phyloP scores from a whole-genome alignment of 2,329 filamentous ascomycete species.

The Exophiala oligosperma region DNA sequence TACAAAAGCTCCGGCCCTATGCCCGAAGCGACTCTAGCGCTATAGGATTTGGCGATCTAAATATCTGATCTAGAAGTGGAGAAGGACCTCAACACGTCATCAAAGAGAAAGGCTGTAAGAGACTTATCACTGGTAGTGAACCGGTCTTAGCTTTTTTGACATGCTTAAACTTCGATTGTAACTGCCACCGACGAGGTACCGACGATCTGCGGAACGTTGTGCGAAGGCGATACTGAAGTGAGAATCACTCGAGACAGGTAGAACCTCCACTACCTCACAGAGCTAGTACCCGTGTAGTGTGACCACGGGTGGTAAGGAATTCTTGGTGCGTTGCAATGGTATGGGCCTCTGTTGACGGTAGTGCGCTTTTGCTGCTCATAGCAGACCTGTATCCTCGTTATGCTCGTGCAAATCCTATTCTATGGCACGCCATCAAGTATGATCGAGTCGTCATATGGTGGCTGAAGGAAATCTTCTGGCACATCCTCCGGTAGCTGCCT shows the following conservation, averaged over 20 bases:
- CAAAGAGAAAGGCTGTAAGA: not conserved
- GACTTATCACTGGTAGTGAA: not conserved
- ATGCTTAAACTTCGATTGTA: not conserved
- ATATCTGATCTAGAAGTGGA: not conserved
- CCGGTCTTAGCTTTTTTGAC: not conserved
- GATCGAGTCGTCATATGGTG: constrained; percentile 29
- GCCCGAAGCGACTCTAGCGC: not conserved
- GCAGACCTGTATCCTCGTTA: not conserved
- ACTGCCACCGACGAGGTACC: not conserved
- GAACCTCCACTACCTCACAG: not conserved
- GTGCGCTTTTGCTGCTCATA: not conserved
- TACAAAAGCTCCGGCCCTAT: not conserved
- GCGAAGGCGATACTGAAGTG: not conserved
- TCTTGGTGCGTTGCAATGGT: not conserved
- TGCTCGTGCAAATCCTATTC: not conserved
- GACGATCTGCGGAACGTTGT: not conserved
- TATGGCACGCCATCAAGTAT: not conserved
- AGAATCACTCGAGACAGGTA: not conserved
- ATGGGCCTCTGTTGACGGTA: not conserved
- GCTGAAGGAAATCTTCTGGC: constrained; percentile 45
- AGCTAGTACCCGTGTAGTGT: not conserved
- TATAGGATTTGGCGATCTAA: not conserved
- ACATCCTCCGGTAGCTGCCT: constrained; percentile 51
- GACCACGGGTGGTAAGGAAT: not conserved
- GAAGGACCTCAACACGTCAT: not conserved